Evolutionary conservation across 345 rosid species (phyloP).

Genomic region (Erysimum cheiranthoides): DNA sequence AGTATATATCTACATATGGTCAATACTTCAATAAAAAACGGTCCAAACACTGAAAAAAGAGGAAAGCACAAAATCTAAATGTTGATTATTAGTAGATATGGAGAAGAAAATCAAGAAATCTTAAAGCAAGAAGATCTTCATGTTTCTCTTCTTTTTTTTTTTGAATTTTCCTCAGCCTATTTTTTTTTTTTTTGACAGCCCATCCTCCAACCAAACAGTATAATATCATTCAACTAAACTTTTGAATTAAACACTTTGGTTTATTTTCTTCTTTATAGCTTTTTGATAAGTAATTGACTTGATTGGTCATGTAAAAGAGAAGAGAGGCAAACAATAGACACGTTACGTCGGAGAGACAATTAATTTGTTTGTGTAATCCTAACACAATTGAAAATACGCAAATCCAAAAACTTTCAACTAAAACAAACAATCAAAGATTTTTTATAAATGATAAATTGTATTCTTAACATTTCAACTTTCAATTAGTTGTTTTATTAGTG

Average conservation of each 20-base stretch:
- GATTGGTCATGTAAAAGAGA: conserved; percentile 17
- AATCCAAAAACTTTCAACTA: background rate
- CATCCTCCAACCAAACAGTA: conserved; percentile 34
- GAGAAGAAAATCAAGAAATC: conserved; percentile 23
- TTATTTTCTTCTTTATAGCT: background rate
- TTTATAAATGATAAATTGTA: background rate
- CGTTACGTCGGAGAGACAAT: background rate
- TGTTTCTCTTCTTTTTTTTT: conserved; percentile 24
- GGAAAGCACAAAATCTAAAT: conserved; percentile 40
- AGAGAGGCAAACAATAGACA: conserved; percentile 2
- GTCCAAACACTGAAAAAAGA: conserved; percentile 40
- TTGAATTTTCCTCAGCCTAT: conserved; percentile 17
- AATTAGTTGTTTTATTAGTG: no score
- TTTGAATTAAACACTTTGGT: conserved; percentile 22
- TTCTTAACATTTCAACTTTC: background rate
- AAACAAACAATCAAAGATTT: background rate
- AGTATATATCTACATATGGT: conserved; percentile 19
- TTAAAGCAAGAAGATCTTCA: conserved; percentile 42
- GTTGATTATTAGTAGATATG: conserved; percentile 40
- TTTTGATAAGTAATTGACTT: conserved; percentile 5
- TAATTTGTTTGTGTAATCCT: background rate
- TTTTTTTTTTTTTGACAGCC: conserved; percentile 26
- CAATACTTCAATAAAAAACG: conserved; percentile 40
- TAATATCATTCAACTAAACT: conserved; percentile 7
- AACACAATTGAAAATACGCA: background rate